A percentile compares a stretch with the other conserved stretches of the same genome.
Evolutionary conservation across 164 flowering plant species (phyloP).

Genomic region (Dillenia turbinata): DNA sequence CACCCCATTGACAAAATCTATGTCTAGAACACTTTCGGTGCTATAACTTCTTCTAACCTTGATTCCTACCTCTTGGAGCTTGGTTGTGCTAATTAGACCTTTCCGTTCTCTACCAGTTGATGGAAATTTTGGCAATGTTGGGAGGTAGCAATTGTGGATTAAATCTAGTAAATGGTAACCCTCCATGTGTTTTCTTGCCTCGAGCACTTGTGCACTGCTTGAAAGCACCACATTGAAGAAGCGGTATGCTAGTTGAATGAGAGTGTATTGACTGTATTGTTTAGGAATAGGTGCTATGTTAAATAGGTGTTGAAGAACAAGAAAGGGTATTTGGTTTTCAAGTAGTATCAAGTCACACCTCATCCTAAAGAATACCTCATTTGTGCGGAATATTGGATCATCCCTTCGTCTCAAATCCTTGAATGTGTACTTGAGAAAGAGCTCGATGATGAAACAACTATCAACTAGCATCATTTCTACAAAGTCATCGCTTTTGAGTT

Average conservation of each 20-base stretch:
- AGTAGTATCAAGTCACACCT: constrained; percentile 50
- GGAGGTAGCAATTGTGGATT: too few relatives aligned
- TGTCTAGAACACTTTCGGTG: constrained; percentile 20
- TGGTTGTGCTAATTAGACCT: too few relatives aligned
- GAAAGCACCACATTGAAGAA: constrained; percentile 17
- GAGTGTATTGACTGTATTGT: constrained; percentile 13
- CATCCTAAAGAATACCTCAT: constrained; percentile 37
- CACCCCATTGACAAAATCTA: constrained; percentile 23
- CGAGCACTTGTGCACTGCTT: too few relatives aligned
- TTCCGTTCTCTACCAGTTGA: too few relatives aligned
- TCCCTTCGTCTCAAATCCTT: constrained; percentile 5
- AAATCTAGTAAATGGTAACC: constrained; percentile 26
- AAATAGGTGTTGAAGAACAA: constrained; percentile 30
- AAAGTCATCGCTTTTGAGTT: constrained; percentile 33
- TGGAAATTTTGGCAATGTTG: too few relatives aligned
- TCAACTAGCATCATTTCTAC: constrained; percentile 58
- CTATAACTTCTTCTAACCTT: constrained; percentile 10
- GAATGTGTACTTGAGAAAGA: constrained; percentile 14
- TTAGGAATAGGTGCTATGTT: constrained; percentile 23
- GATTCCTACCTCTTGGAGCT: too few relatives aligned
- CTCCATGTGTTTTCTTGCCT: background rate
- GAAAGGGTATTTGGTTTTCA: constrained; percentile 54
- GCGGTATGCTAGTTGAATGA: constrained; percentile 22
- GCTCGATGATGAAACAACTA: constrained; percentile 49
- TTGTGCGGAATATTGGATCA: constrained; percentile 43